Base-by-base conservation (phyloP, 2,329 filamentous ascomycete species). In the Dothiorella sarmentorum region DNA sequence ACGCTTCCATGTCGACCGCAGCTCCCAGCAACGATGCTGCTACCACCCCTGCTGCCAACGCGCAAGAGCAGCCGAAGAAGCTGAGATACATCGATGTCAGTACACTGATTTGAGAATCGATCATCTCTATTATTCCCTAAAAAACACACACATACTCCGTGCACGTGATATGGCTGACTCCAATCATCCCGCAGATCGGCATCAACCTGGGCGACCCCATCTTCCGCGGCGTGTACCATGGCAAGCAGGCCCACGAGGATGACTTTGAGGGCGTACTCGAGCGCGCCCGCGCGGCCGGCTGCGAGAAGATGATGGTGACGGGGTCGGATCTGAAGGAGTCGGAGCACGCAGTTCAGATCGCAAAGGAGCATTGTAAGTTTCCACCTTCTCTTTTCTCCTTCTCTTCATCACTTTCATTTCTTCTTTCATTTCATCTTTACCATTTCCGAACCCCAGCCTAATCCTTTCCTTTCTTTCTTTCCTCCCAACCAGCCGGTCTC, bases 131-230 rank as follows among this genome's bases (percentile, higher is more conserved):
- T n/a, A n/a, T n/a, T n/a, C n/a, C n/a, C n/a, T n/a, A n/a, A n/a
- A n/a, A n/a, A n/a, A n/a, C n/a, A n/a, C n/a, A n/a, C n/a, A n/a
- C n/a, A n/a, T n/a, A n/a, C 1, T 13, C 4, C 29, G 15, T 11
- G 17, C 55, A 58, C 55, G 43, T 58, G 43, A 49, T 40, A 13
- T 27, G 22, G 11, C 49, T 53, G 17, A 58, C 15, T 31, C 31
- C 6, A 17, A 9, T 5, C 13, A 11, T 15, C 17, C n/a, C 5
- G 3, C 65, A 88, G 83, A 84, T 99, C 68, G 94, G 93, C 60
- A 97, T 99, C 80, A 99, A 99, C 73, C 83, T 99, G 58, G 89
- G 92, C 56, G 94, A 99, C 69, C 89, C 90, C 55, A 90, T 97
- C 61, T 99, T 93, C 73, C 83, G 85, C 45, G 94, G 94, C 52